These are phyloP conservation scores for Lolium multiflorum DNA, from an alignment of 176 grass and related monocot species.

Conservation along the genomic window DNA sequence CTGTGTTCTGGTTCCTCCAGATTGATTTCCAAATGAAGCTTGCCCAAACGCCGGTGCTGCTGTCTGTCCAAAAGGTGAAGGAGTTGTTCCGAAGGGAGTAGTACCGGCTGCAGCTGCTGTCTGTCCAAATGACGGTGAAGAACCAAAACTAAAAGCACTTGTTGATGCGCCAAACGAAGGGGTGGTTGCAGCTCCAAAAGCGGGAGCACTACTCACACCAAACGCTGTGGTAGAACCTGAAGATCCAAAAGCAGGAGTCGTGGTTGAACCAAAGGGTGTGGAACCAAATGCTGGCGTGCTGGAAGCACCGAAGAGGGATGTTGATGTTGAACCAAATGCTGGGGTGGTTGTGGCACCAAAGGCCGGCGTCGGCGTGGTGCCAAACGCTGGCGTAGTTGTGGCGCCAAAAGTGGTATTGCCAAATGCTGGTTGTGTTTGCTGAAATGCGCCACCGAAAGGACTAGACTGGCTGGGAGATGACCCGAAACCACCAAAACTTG, in stretches of 20 bases:
- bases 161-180: constrained; percentile 72
- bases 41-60: constrained; percentile 74
- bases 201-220: constrained; percentile 58
- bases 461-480: constrained; percentile 82
- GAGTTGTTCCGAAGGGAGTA: constrained; percentile 72
- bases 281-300: constrained; percentile 75
- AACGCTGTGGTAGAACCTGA: constrained; percentile 66
- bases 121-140: constrained; percentile 75
- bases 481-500: constrained; percentile 81
- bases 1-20: constrained; percentile 79
- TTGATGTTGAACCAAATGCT: constrained; percentile 71
- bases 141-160: constrained; percentile 79
- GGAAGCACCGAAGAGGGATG: constrained; percentile 65
- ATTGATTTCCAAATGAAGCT: constrained; percentile 64
- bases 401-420: constrained; percentile 71
- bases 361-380: constrained; percentile 52
- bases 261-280: constrained; percentile 66
- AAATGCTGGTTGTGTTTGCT: constrained; percentile 89
- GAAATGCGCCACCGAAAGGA: constrained; percentile 77
- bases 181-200: constrained; percentile 68
- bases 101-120: constrained; percentile 61
- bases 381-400: constrained; percentile 56
- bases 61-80: constrained; percentile 84
- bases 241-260: constrained; percentile 60
- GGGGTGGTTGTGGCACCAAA: constrained; percentile 66